Percentiles rank a stretch among this genome's conserved stretches.
These are phyloP conservation scores for Danielia reshetovae DNA, from an alignment of 805 yeast species.

Conservation along the genomic window DNA sequence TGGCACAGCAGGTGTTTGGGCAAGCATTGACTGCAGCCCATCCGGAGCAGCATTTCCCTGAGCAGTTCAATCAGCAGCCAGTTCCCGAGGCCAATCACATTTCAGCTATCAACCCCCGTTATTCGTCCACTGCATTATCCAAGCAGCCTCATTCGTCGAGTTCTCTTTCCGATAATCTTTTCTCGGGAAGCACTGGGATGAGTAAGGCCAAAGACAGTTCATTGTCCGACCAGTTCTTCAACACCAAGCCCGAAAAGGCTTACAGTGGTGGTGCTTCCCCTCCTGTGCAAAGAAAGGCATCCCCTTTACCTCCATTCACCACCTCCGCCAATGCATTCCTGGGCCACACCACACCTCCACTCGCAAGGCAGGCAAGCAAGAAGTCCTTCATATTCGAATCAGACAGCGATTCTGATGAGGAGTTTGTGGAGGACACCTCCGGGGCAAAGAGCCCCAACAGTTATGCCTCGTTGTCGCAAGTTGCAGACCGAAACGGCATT, in stretches of 20 bases:
- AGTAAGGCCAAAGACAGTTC: slow-evolving; percentile 8
- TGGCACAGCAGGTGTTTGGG: slow-evolving; percentile 40
- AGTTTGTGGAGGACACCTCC: slow-evolving; percentile 18
- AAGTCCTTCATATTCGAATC: slow-evolving; percentile 36
- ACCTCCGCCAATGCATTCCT: slow-evolving; percentile 40
- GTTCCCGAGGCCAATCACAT: slow-evolving; percentile 24
- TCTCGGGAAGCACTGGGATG: slow-evolving; percentile 23
- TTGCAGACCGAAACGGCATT: slow-evolving; percentile 45
- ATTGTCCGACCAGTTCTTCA: slow-evolving; percentile 14
- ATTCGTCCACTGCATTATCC: slow-evolving; percentile 34
- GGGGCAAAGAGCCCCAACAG: slow-evolving; percentile 23
- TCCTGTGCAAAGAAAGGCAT: slow-evolving; percentile 29
- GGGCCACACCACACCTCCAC: slow-evolving; percentile 27
- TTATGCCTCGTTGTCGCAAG: slow-evolving; percentile 46
- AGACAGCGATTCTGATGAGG: slow-evolving; percentile 35
- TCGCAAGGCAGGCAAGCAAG: slow-evolving; percentile 6
- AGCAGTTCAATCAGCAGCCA: slow-evolving; percentile 14
- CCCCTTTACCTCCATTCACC: slow-evolving; percentile 41
- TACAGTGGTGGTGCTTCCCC: slow-evolving; percentile 13
- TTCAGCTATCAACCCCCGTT: slow-evolving; percentile 29
- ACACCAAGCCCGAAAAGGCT: slow-evolving; percentile 6
- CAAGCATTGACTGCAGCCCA: slow-evolving; percentile 16
- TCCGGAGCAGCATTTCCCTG: slow-evolving; percentile 20
- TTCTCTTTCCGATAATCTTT: slow-evolving; percentile 37
- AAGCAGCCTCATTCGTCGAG: slow-evolving; percentile 40